Evolutionary conservation across 495 filamentous ascomycete species (phyloP), one percentile per base, ranked within the genome.

Genomic region (Geoglossum glabrum): DNA sequence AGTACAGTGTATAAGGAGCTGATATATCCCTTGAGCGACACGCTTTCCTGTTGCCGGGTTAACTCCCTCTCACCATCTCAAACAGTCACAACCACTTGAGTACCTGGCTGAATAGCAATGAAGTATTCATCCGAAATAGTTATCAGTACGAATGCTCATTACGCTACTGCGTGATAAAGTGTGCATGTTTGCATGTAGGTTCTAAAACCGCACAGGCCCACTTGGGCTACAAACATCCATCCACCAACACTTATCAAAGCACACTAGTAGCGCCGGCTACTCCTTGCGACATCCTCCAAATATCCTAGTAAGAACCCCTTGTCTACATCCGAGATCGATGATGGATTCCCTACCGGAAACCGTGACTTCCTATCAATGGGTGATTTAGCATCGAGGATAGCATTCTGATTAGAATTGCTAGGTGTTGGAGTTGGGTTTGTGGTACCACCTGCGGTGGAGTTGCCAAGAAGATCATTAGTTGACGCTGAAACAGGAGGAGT

Each of bases 281-380:
- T 58, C 55, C 54, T 75, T 1, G 76, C 79, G 50, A 83, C 76
- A 57, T 73, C 75, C 61, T 80, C 76, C 64, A 95, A 68, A 68
- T 87, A 93, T 9, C 80, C 83, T 54, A 92, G 70, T 62, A 93
- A 70, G 62, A 93, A 93, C n/a, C 76, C 78, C 63, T 83, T 81
- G 62, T 93, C 80, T 75, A 79, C 1, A 80, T 76, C 2, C 80
- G 54, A 83, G n/a, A 81, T 76, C 25, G 81, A 71, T 36, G 72
- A 71, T 47, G 54, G 30, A 28, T 31, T 52, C 49, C 30, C 19
- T 30, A 26, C 4, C 5, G 49, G 5, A 15, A 31, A 6, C 49
- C 17, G 23, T 27, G 49, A 13, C 17, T 21, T 1, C 1, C n/a
- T 5, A 30, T 13, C 5, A 10, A 28, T 19, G 11, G 49, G 26